A percentile compares a stretch with the other conserved stretches of the same genome.
phyloP scores from a whole-genome alignment of 768 basidiomycete species.

The Tricholoma terreum region DNA sequence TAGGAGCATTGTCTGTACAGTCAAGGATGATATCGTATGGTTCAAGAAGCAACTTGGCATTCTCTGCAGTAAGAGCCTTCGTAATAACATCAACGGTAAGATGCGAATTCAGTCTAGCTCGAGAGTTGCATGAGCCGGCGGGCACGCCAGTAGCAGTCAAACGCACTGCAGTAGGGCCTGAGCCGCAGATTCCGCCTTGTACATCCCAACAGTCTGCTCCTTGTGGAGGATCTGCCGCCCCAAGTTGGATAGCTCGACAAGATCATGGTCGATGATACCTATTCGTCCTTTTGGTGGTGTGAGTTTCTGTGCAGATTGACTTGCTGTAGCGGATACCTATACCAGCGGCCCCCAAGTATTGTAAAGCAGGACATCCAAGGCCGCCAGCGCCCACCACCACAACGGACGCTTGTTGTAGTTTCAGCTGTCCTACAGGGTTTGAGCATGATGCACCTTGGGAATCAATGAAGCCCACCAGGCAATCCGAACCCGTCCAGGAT shows the following conservation, averaged over 20 bases:
- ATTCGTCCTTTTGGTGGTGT: slow-evolving; percentile 7
- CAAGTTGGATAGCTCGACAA: slow-evolving; percentile 19
- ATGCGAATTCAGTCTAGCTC: slow-evolving; percentile 67
- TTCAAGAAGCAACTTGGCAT: slow-evolving; percentile 59
- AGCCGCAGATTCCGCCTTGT: slow-evolving; percentile 83
- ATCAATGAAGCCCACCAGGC: slow-evolving; percentile 46
- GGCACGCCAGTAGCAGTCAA: background rate
- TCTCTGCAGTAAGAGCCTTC: slow-evolving; percentile 52
- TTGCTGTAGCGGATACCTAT: slow-evolving; percentile 53
- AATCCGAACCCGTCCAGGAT: slow-evolving; percentile 87
- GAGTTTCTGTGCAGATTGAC: background rate
- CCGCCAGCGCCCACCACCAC: slow-evolving; percentile 94
- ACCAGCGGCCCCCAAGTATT: slow-evolving; percentile 91
- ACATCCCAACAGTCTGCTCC: slow-evolving; percentile 67
- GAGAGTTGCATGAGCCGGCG: slow-evolving; percentile 1
- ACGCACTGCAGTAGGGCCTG: slow-evolving; percentile 60
- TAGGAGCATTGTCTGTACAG: slow-evolving; percentile 92
- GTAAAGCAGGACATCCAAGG: slow-evolving; percentile 91
- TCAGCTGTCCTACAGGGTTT: slow-evolving; percentile 89
- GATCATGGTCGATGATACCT: slow-evolving; percentile 18
- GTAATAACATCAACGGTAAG: slow-evolving; percentile 56
- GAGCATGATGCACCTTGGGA: background rate
- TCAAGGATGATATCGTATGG: slow-evolving; percentile 81
- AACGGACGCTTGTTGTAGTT: slow-evolving; percentile 70
- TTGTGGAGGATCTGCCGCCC: slow-evolving; percentile 85